A percentile compares a stretch with the other conserved stretches of the same genome.
phyloP scores from a whole-genome alignment of 129 eudicot genomes.

The Flaveria bidentis region DNA sequence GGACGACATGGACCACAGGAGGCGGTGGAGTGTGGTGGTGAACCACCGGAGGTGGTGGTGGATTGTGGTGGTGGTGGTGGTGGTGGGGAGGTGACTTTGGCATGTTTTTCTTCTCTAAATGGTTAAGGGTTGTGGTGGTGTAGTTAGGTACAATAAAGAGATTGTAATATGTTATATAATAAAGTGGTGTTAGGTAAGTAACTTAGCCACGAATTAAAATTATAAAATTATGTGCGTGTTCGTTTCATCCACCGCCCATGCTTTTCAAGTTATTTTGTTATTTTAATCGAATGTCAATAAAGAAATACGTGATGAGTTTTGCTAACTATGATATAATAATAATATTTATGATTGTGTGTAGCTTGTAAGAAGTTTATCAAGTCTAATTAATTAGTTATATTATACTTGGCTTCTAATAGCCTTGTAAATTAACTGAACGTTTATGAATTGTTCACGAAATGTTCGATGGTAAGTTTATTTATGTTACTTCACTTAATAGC shows the following conservation, averaged over 20 bases:
- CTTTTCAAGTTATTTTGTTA: neutral
- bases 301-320: neutral
- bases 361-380: too few relatives aligned
- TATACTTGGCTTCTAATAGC: too few relatives aligned
- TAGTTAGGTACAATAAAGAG: neutral
- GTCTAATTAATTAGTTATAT: too few relatives aligned
- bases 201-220: conserved; percentile 23
- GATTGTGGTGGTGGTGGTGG: conserved; percentile 26
- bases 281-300: neutral
- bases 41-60: conserved; percentile 25
- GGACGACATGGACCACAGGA: conserved; percentile 11
- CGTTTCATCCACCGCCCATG: neutral
- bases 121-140: conserved; percentile 19
- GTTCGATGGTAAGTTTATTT: too few relatives aligned
- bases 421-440: too few relatives aligned
- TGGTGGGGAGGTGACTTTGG: conserved; percentile 35
- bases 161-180: neutral
- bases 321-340: neutral
- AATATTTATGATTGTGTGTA: too few relatives aligned
- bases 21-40: conserved; percentile 26
- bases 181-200: conserved; percentile 23
- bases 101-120: conserved; percentile 10
- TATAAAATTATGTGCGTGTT: neutral
- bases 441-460: too few relatives aligned
- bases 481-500: too few relatives aligned